Conservation (phyloP, 2,329 filamentous ascomycete genomes). For the Bertia moriformis region DNA sequence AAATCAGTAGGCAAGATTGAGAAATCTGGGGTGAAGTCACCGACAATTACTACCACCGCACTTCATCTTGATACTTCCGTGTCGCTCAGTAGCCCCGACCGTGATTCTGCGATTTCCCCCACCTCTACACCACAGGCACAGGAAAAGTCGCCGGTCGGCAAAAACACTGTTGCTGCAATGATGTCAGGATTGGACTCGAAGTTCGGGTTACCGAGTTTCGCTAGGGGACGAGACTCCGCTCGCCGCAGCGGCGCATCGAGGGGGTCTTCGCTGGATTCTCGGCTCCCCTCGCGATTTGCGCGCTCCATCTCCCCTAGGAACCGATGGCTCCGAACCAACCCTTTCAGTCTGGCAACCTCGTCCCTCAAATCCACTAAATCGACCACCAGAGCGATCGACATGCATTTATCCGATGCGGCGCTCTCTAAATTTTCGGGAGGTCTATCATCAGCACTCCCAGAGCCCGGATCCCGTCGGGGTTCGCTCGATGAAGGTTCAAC, state of each 20-base stretch:
- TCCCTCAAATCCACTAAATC: too few species aligned
- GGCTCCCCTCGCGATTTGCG: background rate
- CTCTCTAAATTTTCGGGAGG: background rate
- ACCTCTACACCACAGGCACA: too few species aligned
- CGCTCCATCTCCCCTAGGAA: background rate
- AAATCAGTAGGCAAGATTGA: background rate
- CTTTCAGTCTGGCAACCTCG: background rate
- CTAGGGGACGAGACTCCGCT: background rate
- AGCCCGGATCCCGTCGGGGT: too few species aligned
- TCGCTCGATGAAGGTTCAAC: background rate
- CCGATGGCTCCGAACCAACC: background rate
- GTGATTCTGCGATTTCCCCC: too few species aligned
- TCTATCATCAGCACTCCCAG: too few species aligned
- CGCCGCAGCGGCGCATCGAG: background rate
- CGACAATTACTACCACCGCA: too few species aligned
- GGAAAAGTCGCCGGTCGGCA: background rate
- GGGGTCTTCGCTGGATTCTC: background rate
- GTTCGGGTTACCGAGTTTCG: background rate
- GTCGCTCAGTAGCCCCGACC: too few species aligned
- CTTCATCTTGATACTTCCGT: too few species aligned
- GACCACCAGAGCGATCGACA: too few species aligned
- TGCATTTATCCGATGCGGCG: too few species aligned
- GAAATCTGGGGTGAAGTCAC: too few species aligned
- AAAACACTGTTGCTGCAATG: background rate
- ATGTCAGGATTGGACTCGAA: background rate